phyloP scores from a whole-genome alignment of 2,329 filamentous ascomycete species.

The Nigrospora osmanthi region DNA sequence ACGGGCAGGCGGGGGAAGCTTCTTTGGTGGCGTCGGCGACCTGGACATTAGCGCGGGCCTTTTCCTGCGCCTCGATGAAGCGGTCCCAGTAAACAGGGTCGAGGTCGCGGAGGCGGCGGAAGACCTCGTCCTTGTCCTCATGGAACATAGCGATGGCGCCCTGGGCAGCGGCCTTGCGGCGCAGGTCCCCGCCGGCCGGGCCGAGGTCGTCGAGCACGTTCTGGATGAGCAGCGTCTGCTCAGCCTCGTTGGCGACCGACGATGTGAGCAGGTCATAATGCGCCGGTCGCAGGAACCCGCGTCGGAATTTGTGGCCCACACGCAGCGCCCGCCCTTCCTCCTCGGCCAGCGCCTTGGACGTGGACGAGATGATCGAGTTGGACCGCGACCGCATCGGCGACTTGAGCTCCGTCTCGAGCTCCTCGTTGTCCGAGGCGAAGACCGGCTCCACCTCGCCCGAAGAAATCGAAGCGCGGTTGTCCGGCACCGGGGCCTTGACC shows the following conservation, averaged over 20 bases:
- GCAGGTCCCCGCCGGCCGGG: constrained; percentile 53
- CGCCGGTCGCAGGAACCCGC: constrained; percentile 42
- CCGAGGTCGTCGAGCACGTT: constrained; percentile 56
- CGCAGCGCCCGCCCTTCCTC: constrained; percentile 51
- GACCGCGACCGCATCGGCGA: constrained; percentile 37
- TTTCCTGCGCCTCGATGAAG: constrained; percentile 55
- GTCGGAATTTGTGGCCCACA: constrained; percentile 48
- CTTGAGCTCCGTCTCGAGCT: constrained; percentile 35
- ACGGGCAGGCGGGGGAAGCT: constrained; percentile 6
- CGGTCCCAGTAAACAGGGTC: constrained; percentile 60
- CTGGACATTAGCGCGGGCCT: constrained; percentile 46
- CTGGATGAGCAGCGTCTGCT: constrained; percentile 45
- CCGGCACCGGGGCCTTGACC: constrained; percentile 12
- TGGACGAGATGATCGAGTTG: constrained; percentile 42
- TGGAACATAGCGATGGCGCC: constrained; percentile 56
- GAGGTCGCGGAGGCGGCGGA: constrained; percentile 42
- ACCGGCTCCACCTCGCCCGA: constrained; percentile 27
- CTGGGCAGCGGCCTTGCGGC: constrained; percentile 42
- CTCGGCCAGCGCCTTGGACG: constrained; percentile 43
- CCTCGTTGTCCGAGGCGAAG: constrained; percentile 38
- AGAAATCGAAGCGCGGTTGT: constrained; percentile 18
- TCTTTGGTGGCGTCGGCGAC: constrained; percentile 10
- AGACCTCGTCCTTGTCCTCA: constrained; percentile 44
- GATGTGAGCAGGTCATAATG: constrained; percentile 40
- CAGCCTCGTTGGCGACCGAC: constrained; percentile 37